Evolutionary conservation across 345 rosid species (phyloP).

Genomic region (Moringa oleifera): DNA sequence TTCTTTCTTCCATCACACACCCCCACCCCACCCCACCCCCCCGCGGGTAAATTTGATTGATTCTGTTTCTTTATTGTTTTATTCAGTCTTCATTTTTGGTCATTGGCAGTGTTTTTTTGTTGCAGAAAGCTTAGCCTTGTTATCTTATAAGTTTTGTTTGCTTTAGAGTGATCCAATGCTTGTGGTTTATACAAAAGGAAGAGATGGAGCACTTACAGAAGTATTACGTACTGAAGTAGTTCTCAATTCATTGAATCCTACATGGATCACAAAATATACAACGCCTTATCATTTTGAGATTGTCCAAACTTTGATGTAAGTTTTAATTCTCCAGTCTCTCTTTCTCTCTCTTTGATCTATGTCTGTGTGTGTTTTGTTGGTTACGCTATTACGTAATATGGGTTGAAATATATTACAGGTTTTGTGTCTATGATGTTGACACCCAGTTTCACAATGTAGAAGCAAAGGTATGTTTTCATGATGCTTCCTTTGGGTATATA

Average conservation of each 20-base stretch:
- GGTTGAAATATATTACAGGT: constrained; percentile 35
- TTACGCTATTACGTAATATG: constrained; percentile 17
- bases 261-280: constrained; percentile 57
- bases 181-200: constrained; percentile 59
- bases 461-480: constrained; percentile 47
- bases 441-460: constrained; percentile 64
- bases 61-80: constrained; percentile 6
- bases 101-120: background rate
- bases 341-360: constrained; percentile 2
- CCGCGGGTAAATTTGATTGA: background rate
- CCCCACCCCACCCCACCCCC: no score
- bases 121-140: constrained; percentile 15
- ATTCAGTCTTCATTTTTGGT: background rate
- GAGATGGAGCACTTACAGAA: constrained; percentile 62
- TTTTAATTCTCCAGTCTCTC: constrained; percentile 8
- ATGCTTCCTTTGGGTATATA: constrained; percentile 3
- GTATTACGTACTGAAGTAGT: constrained; percentile 74
- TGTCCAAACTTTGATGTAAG: constrained; percentile 81
- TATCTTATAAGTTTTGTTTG: constrained; percentile 23
- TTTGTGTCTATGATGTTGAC: constrained; percentile 73
- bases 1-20: no score
- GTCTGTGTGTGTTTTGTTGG: constrained; percentile 11
- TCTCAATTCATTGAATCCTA: constrained; percentile 72
- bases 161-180: constrained; percentile 88
- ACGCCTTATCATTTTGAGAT: constrained; percentile 61